Conservation (phyloP, 2,329 filamentous ascomycete genomes). For the Chrysoporthe puriensis region DNA sequence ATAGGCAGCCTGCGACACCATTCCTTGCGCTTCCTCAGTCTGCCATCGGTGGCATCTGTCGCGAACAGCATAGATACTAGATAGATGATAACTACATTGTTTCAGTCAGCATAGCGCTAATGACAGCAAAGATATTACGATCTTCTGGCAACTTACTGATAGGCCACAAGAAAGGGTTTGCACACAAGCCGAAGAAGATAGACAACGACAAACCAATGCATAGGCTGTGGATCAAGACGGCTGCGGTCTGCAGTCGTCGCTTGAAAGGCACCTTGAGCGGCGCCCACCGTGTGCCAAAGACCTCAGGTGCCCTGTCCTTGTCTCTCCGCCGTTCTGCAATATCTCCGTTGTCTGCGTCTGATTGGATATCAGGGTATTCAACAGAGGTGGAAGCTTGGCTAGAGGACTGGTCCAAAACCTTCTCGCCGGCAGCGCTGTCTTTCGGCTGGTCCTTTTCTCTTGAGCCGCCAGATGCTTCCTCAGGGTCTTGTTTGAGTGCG, state of each 20-base stretch:
- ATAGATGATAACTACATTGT: constrained; percentile 64
- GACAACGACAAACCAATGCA: constrained; percentile 73
- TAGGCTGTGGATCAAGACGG: constrained; percentile 75
- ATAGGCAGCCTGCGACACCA: constrained; percentile 73
- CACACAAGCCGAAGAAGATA: constrained; percentile 87
- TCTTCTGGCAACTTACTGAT: constrained; percentile 38
- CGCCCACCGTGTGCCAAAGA: constrained; percentile 75
- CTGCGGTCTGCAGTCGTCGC: constrained; percentile 75
- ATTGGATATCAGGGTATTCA: constrained; percentile 26
- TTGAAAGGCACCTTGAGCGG: constrained; percentile 74
- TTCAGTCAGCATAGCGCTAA: not conserved
- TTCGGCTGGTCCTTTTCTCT: constrained; percentile 7
- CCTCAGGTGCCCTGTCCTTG: constrained; percentile 23
- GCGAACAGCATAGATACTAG: constrained; percentile 83
- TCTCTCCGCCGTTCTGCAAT: constrained; percentile 20
- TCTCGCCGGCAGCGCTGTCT: not conserved
- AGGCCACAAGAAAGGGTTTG: constrained; percentile 92
- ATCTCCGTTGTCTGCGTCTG: constrained; percentile 15
- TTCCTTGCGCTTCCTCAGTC: constrained; percentile 73
- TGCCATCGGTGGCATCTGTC: constrained; percentile 75
- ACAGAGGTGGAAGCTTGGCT: constrained; percentile 26
- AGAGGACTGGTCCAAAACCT: not conserved
- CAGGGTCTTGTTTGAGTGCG: constrained; percentile 23
- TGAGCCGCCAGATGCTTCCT: not conserved
- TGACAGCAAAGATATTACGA: too few species aligned